These are phyloP conservation scores for Helicostylum pulchrum DNA, from an alignment of 192 early-diverging fungal species.

Conservation along the genomic window DNA sequence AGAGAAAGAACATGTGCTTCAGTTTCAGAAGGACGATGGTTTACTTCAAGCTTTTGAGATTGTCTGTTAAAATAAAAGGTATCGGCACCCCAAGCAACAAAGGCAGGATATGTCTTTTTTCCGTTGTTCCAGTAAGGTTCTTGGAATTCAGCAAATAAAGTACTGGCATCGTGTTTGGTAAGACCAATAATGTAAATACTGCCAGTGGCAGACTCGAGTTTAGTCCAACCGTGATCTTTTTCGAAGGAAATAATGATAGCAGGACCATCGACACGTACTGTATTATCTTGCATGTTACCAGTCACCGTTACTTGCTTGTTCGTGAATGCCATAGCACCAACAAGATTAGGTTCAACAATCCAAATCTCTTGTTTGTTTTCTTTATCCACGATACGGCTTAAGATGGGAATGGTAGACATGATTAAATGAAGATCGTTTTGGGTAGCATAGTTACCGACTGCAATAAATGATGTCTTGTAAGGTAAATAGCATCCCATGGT, in stretches of 20 bases:
- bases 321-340: slow-evolving; percentile 63
- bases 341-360: slow-evolving; percentile 53
- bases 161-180: slow-evolving; percentile 26
- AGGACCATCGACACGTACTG: slow-evolving; percentile 15
- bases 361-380: slow-evolving; percentile 52
- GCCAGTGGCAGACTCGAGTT: slow-evolving; percentile 10
- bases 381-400: slow-evolving; percentile 17
- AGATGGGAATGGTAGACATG: slow-evolving; percentile 57
- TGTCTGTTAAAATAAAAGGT: slow-evolving; percentile 35
- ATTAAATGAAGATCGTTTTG: slow-evolving; percentile 51
- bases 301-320: slow-evolving; percentile 37
- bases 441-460: slow-evolving; percentile 55
- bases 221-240: slow-evolving; percentile 35
- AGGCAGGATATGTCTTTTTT: slow-evolving; percentile 23
- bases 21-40: slow-evolving; percentile 32
- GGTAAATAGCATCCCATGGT: slow-evolving; percentile 37
- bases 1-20: slow-evolving; percentile 40
- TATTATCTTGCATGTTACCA: slow-evolving; percentile 32
- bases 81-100: slow-evolving; percentile 54
- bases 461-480: slow-evolving; percentile 64
- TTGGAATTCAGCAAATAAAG: slow-evolving; percentile 50
- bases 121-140: slow-evolving; percentile 35
- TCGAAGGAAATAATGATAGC: slow-evolving; percentile 37
- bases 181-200: slow-evolving; percentile 37
- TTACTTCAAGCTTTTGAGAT: slow-evolving; percentile 19